These are phyloP conservation scores for Trichosanthes cucumerina DNA, from an alignment of 306 rosid genomes.

Conservation along the genomic window DNA sequence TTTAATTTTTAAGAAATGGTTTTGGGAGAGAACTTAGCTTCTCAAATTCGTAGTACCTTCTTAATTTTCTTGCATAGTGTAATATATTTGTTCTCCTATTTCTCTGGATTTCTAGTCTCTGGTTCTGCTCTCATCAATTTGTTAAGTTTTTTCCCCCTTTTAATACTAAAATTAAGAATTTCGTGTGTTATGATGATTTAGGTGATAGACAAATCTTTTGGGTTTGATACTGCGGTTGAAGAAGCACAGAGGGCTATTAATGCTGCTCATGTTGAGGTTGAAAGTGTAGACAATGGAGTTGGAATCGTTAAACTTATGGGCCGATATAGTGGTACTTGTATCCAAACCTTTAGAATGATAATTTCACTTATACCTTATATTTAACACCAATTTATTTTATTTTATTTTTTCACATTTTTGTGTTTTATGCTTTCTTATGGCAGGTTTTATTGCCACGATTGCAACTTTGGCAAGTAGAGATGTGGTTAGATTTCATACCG, in stretches of 20 bases:
- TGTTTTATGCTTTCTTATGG: conserved; percentile 35
- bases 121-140: neutral
- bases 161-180: neutral
- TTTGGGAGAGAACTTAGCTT: neutral
- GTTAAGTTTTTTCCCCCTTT: neutral
- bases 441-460: conserved; percentile 89
- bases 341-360: neutral
- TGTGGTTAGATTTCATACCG: conserved; percentile 55
- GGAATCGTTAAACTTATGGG: conserved; percentile 96
- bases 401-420: conserved; percentile 15
- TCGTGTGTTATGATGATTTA: conserved; percentile 20
- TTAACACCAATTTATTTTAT: neutral
- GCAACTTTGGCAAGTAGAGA: conserved; percentile 98
- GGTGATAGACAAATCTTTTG: conserved; percentile 98
- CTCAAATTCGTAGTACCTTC: neutral
- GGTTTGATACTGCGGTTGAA: conserved; percentile 95
- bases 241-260: conserved; percentile 96
- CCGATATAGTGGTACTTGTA: conserved; percentile 66
- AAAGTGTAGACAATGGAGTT: conserved; percentile 85
- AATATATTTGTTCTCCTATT: neutral
- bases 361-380: neutral
- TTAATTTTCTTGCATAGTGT: neutral
- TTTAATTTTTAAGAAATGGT: neutral
- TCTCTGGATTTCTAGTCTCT: neutral
- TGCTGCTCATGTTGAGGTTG: conserved; percentile 95